Evolutionary conservation across 1,139 yeast species (phyloP), one percentile per base, ranked within the genome.

Genomic region (Cylindricascospora bacillispora): DNA sequence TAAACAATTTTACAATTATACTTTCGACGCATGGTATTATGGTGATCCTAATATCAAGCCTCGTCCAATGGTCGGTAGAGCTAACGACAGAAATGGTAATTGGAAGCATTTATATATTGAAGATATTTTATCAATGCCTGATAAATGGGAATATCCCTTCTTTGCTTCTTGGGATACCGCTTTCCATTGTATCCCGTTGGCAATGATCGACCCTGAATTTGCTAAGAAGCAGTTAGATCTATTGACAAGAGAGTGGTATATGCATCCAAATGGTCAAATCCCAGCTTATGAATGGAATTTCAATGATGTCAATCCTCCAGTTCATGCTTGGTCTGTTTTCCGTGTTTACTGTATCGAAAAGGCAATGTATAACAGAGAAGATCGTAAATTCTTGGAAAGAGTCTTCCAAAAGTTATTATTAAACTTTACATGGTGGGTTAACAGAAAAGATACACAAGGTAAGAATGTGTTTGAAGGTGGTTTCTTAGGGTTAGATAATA

Each of bases 121-220:
- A 51, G 94, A 85, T 52, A 70, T 85, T 30, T 63, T 85, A 44
- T 80, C 93, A 1, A 66, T 83, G 59, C 95, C 95, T 3, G 95
- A 85, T 50, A 83, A 82, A 53, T 85, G 93, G 83, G 95, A 85
- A 54, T 85, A 85, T 52, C 94, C 94, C 2, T 85, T 83, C 53
- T 85, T 83, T 54, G 94, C 95, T n/a, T 92, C 93, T 5, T 85
- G 95, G 95, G 95, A 85, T 53, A 78, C 93, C 2, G 93, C 95
- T 0, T 85, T 85, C 70, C 95, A 85, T 55, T 80, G 93, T 49
- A 70, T 85, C 45, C 94, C 95, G 2, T 61, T 85, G 41, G 89
- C 95, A 5, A 80, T 85, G 86, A 71, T 85, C 48, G 95, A 85
- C 54, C 94, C 95, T 1, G 85, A 73, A 40, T 85, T 81, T 60